Evolutionary conservation across 768 basidiomycete genomes (phyloP), one percentile per base, ranked within the genome.

Genomic region (Trametes villosa): DNA sequence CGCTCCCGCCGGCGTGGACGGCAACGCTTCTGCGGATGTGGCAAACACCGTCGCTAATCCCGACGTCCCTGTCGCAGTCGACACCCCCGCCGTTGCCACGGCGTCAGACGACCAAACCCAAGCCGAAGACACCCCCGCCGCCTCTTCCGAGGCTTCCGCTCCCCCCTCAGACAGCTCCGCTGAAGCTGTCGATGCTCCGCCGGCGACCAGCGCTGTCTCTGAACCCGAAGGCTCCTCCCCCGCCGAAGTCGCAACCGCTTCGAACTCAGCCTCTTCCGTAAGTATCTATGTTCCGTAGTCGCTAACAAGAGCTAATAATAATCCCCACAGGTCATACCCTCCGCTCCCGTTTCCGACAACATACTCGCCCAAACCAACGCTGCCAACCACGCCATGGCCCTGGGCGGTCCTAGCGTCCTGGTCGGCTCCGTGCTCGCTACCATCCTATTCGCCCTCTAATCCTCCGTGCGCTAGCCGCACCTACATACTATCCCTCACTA

Each of bases 391-490:
- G 24, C 34, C 20, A n/a, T 18, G 7, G 54, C 20, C 22, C 13
- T 57, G 13, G 49, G 56, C 24, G 30, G 62, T 17, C 46, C 51
- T 13, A 31, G 22, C 18, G 22, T 57, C 29, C 31, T 63, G 9
- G 26, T 54, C 20, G 48, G 52, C 29, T 63, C 62, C 27, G 11
- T 63, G 20, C 17, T 58, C 45, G 52, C 45, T 3, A 48, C 46
- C 41, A 24, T 63, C 12, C 12, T 58, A 8, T 41, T 63, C 44
- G 22, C 24, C 15, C 50, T 51, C 36, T 62, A 33, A 42, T 38
- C 20, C 6, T 20, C 8, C 20, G 26, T 44, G 26, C 62, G 62
- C 62, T 58, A 63, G 62, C 20, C 62, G 57, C 45, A 38, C 55
- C 18, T 9, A 11, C 49, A 38, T n/a, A 18, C 27, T 33, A 33